Evolutionary conservation across 441 rosid species (phyloP).

Genomic region (Gossypium trilobum): DNA sequence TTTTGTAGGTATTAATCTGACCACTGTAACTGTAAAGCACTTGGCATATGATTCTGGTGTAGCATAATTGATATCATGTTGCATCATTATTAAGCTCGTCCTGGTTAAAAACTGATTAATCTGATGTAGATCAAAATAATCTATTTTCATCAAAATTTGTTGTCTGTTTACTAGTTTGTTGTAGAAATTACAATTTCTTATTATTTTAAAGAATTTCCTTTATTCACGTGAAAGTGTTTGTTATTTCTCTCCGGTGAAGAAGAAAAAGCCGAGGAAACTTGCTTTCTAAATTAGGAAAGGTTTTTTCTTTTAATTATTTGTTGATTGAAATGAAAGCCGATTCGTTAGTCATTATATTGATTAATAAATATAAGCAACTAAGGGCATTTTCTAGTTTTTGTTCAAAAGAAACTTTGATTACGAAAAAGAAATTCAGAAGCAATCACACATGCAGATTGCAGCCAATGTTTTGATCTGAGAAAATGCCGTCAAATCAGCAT

Average conservation of each 20-base stretch:
- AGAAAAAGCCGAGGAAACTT: conserved; percentile 17
- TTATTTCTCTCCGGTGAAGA: neutral
- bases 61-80: neutral
- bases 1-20: neutral
- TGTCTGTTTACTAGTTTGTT: neutral
- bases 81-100: neutral
- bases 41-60: too few species aligned
- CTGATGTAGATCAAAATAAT: neutral
- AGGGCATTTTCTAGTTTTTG: neutral
- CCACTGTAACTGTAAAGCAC: too few species aligned
- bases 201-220: neutral
- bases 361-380: neutral
- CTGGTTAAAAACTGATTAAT: neutral
- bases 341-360: neutral
- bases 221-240: neutral
- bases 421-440: neutral
- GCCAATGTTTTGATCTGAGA: conserved; percentile 16
- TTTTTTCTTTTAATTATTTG: neutral
- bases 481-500: conserved; percentile 17
- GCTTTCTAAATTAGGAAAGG: conserved; percentile 5
- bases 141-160: neutral
- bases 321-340: conserved; percentile 21
- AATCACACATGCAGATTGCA: neutral
- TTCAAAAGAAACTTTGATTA: neutral
- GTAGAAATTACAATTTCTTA: neutral